Evolutionary conservation across 768 basidiomycete genomes (phyloP).

Genomic region (Rhodosporidiobolus odoratus): DNA sequence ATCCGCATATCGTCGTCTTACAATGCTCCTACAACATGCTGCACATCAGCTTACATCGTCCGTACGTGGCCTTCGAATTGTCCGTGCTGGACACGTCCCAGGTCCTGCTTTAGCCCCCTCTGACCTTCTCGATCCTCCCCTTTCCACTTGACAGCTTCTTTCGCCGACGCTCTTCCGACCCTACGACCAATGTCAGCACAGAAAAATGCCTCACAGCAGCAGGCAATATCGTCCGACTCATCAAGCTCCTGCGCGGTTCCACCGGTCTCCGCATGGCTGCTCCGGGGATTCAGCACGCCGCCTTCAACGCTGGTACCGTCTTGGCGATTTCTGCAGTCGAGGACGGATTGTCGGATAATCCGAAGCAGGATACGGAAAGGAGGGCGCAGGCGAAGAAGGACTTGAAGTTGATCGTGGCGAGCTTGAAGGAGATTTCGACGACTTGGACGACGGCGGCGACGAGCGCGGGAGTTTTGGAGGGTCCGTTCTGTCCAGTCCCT

Average conservation of each 20-base stretch:
- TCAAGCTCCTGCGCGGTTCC: conserved; percentile 22
- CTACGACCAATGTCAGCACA: conserved; percentile 22
- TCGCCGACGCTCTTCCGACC: conserved; percentile 9
- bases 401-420: conserved; percentile 10
- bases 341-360: conserved; percentile 18
- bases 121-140: not conserved
- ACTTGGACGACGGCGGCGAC: conserved; percentile 34
- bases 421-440: conserved; percentile 26
- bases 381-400: conserved; percentile 23
- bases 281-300: conserved; percentile 24
- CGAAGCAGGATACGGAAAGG: conserved; percentile 17
- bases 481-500: not conserved
- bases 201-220: conserved; percentile 32
- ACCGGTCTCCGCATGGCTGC: conserved; percentile 7
- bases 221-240: conserved; percentile 26
- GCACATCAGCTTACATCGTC: conserved; percentile 27
- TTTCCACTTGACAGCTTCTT: conserved; percentile 17
- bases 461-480: conserved; percentile 34
- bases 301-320: conserved; percentile 34
- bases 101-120: not conserved
- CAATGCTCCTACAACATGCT: conserved; percentile 12
- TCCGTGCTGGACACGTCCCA: not conserved
- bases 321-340: conserved; percentile 34
- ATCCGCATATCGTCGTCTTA: conserved; percentile 23
- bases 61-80: not conserved